Conservation (phyloP, 208 protist species). For the Acanthamoeba triangularis region DNA sequence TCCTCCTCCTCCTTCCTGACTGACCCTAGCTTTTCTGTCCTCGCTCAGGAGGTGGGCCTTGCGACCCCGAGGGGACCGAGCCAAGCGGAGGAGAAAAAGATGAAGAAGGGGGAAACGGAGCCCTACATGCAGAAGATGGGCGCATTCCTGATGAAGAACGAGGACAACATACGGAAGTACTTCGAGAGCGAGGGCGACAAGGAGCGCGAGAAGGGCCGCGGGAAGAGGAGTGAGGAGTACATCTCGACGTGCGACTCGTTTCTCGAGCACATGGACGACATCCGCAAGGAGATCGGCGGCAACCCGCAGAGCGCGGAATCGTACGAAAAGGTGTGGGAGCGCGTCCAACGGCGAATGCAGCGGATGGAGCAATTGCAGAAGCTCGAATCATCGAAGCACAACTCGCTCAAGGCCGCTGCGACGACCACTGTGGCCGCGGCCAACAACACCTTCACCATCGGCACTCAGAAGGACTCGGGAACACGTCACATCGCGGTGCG, state of each 20-base stretch:
- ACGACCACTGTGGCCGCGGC: too few relatives aligned
- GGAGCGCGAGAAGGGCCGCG: neutral
- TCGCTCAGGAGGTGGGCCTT: neutral
- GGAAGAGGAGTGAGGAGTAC: neutral
- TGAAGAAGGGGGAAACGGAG: neutral
- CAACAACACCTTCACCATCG: neutral
- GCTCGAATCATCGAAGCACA: neutral
- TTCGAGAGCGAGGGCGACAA: neutral
- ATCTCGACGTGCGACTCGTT: neutral
- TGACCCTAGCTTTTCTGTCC: too few relatives aligned
- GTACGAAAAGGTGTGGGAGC: slow-evolving; percentile 30
- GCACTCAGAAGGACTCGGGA: too few relatives aligned
- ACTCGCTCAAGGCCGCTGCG: too few relatives aligned
- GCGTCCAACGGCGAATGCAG: neutral
- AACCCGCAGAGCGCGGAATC: neutral
- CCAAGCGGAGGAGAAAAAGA: neutral
- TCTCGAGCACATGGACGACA: slow-evolving; percentile 27
- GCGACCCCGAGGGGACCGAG: neutral
- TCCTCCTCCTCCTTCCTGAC: neutral
- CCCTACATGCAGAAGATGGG: neutral
- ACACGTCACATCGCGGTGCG: neutral
- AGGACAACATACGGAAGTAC: slow-evolving; percentile 20
- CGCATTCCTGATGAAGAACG: slow-evolving; percentile 1
- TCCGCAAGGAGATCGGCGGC: neutral
- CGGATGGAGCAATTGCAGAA: neutral